phyloP scores from a whole-genome alignment of 2,329 filamentous ascomycete species.

The Malbranchea cinnamomea region DNA sequence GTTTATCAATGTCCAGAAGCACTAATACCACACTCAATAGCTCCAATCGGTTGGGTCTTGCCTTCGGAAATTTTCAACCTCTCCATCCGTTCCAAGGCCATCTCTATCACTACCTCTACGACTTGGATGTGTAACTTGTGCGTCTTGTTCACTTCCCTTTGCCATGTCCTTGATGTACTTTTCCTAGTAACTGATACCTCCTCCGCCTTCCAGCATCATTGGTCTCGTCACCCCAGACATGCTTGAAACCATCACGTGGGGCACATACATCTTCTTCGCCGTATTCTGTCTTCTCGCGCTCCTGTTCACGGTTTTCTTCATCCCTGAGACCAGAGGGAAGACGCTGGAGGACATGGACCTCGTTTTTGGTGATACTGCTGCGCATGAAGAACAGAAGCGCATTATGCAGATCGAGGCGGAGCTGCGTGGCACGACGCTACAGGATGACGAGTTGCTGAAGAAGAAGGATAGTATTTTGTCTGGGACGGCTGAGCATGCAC shows the following conservation, averaged over 20 bases:
- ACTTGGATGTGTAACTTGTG: slow-evolving; percentile 28
- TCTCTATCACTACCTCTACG: slow-evolving; percentile 24
- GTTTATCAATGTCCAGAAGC: neutral
- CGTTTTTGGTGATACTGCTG: slow-evolving; percentile 26
- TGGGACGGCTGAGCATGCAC: too few relatives aligned
- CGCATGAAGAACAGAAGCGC: slow-evolving; percentile 24
- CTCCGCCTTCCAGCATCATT: slow-evolving; percentile 16
- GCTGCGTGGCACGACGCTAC: slow-evolving; percentile 15
- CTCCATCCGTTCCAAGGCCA: slow-evolving; percentile 23
- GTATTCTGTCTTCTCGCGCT: slow-evolving; percentile 23
- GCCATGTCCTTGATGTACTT: neutral
- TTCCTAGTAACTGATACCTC: neutral
- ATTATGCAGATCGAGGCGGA: slow-evolving; percentile 25
- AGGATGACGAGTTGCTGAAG: slow-evolving; percentile 5
- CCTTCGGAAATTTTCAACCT: slow-evolving; percentile 26
- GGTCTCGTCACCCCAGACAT: slow-evolving; percentile 24
- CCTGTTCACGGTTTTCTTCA: slow-evolving; percentile 20
- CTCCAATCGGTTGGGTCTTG: slow-evolving; percentile 25
- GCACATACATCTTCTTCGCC: slow-evolving; percentile 27
- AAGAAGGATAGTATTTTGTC: too few relatives aligned
- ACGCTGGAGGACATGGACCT: slow-evolving; percentile 44
- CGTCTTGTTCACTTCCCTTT: slow-evolving; percentile 6
- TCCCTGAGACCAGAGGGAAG: slow-evolving; percentile 23
- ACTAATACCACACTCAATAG: slow-evolving; percentile 9
- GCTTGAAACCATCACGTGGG: slow-evolving; percentile 23